These are phyloP conservation scores for Quercus wislizeni DNA, from an alignment of 306 rosid genomes.

Conservation along the genomic window DNA sequence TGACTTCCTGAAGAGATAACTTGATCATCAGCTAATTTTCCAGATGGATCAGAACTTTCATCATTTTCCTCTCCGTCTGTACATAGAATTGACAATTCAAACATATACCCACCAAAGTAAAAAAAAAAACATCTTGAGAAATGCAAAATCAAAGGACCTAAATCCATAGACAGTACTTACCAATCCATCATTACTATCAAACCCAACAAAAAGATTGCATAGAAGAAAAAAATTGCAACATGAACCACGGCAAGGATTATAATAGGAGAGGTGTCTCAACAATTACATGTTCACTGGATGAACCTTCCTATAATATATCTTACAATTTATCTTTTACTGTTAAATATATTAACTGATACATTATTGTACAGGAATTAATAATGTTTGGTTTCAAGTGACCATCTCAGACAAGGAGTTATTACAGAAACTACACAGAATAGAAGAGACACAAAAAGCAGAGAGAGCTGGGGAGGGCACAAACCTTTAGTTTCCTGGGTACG, in stretches of 20 bases:
- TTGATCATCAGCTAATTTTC: conserved; percentile 19
- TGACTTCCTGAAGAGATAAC: conserved; percentile 17
- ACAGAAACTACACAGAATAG: background rate
- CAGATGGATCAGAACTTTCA: conserved; percentile 17
- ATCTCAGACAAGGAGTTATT: background rate
- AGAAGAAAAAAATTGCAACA: background rate
- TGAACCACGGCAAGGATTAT: background rate
- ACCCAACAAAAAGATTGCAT: background rate
- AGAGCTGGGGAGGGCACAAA: conserved; percentile 23
- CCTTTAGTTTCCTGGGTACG: conserved; percentile 44
- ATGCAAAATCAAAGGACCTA: background rate
- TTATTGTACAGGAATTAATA: background rate
- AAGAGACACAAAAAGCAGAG: conserved; percentile 5
- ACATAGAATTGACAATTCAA: background rate
- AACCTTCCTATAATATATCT: background rate
- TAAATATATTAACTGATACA: background rate
- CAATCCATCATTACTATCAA: background rate
- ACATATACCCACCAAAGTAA: background rate
- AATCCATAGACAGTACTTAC: background rate
- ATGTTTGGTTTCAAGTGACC: background rate
- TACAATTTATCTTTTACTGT: background rate
- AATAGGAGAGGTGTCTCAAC: background rate
- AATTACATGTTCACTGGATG: background rate
- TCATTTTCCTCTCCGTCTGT: conserved; percentile 8
- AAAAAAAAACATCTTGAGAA: background rate